These are phyloP conservation scores for Oldenlandia corymbosa DNA, from an alignment of 257 asterid genomes.

Conservation along the genomic window DNA sequence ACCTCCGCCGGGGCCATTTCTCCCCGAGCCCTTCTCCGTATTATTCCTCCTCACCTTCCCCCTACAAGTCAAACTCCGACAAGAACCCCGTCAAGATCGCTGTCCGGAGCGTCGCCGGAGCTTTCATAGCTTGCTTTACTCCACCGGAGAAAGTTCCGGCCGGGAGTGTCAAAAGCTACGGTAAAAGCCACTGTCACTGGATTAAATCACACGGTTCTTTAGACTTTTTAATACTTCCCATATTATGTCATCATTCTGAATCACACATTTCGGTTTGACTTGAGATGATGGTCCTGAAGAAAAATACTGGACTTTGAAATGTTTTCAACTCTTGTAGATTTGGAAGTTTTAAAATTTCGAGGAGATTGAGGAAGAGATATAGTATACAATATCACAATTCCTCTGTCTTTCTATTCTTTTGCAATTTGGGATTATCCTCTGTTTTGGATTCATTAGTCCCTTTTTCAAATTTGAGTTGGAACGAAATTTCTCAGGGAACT, in stretches of 20 bases:
- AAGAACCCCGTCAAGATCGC: constrained; percentile 31
- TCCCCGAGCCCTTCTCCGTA: constrained; percentile 29
- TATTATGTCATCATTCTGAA: no score
- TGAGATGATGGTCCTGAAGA: not conserved
- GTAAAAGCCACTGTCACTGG: no score
- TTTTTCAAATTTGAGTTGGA: not conserved
- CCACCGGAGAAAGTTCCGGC: constrained; percentile 43
- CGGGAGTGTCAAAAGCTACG: constrained; percentile 23
- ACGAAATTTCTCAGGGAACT: constrained; percentile 7
- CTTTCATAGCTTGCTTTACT: constrained; percentile 56
- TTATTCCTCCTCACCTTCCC: constrained; percentile 32
- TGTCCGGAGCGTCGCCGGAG: constrained; percentile 49
- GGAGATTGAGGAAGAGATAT: not conserved
- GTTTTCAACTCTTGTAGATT: not conserved
- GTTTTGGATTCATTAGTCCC: no score
- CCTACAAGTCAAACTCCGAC: constrained; percentile 36
- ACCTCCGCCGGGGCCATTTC: constrained; percentile 24
- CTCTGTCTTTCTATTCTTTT: not conserved
- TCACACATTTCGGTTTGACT: no score
- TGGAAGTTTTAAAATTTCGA: not conserved
- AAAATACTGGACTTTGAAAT: not conserved
- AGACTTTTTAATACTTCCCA: no score
- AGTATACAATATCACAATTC: not conserved
- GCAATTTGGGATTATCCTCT: no score
- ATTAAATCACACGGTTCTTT: no score